phyloP scores from a whole-genome alignment of 2,329 filamentous ascomycete species.

The Moelleriella libera region DNA sequence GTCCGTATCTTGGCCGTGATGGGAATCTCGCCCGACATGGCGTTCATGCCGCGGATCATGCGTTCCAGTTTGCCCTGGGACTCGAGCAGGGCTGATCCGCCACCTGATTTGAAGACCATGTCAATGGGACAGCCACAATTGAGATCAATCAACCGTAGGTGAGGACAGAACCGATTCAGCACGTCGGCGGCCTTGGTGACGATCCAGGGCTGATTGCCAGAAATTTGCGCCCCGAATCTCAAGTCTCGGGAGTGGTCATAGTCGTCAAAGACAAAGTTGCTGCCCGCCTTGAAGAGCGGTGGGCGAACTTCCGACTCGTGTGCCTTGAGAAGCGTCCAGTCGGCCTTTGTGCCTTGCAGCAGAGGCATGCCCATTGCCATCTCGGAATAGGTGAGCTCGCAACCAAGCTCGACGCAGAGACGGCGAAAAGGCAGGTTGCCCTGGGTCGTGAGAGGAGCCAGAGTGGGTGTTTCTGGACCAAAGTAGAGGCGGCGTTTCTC shows the following conservation, averaged over 20 bases:
- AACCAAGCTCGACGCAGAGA: constrained; percentile 77
- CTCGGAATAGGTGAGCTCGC: constrained; percentile 90
- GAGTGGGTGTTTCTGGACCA: constrained; percentile 76
- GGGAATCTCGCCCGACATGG: constrained; percentile 77
- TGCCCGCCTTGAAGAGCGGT: constrained; percentile 48
- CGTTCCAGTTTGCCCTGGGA: constrained; percentile 77
- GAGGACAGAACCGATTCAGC: constrained; percentile 61
- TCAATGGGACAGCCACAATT: constrained; percentile 98
- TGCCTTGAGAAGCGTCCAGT: constrained; percentile 91
- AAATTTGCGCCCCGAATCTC: constrained; percentile 85
- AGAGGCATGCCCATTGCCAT: constrained; percentile 92
- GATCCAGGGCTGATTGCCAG: constrained; percentile 82
- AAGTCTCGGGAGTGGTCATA: constrained; percentile 77
- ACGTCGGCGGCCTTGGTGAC: constrained; percentile 80
- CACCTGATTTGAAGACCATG: constrained; percentile 75
- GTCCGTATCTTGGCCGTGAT: constrained; percentile 93
- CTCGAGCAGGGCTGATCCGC: constrained; percentile 86
- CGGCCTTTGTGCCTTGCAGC: constrained; percentile 75
- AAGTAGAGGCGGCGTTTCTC: constrained; percentile 94
- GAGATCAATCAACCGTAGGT: constrained; percentile 80
- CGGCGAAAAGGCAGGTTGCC: constrained; percentile 91
- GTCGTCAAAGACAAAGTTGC: constrained; percentile 43
- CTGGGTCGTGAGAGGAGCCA: constrained; percentile 94
- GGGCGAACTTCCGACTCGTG: constrained; percentile 70
- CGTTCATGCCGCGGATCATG: constrained; percentile 92